Percentiles rank a stretch among this genome's conserved stretches.
Evolutionary conservation across 352 stramenopile species (phyloP).

Genomic region (Phytophthora vignae): DNA sequence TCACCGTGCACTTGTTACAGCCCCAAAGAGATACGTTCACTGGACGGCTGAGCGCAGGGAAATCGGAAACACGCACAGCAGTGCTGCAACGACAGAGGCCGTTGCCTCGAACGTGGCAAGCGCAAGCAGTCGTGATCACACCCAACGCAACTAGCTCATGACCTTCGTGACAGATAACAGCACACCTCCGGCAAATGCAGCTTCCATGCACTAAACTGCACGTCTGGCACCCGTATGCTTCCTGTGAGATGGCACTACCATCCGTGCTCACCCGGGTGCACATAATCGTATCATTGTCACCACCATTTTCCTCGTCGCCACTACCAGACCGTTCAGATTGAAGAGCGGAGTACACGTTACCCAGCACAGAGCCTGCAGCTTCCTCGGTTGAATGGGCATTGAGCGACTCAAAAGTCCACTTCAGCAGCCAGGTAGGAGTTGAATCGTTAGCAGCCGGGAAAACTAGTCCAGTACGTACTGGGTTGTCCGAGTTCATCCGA

Average conservation of each 20-base stretch:
- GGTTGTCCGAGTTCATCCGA: constrained; percentile 35
- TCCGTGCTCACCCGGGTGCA: constrained; percentile 82
- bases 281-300: constrained; percentile 37
- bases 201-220: constrained; percentile 78
- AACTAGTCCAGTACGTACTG: constrained; percentile 54
- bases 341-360: constrained; percentile 51
- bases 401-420: constrained; percentile 47
- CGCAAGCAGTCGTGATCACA: constrained; percentile 71
- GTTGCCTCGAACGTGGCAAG: constrained; percentile 63
- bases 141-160: constrained; percentile 86
- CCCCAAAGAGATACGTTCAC: constrained; percentile 70
- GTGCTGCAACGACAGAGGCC: constrained; percentile 63
- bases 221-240: constrained; percentile 84
- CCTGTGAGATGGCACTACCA: constrained; percentile 82
- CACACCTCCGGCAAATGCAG: constrained; percentile 72
- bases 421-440: constrained; percentile 28
- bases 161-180: constrained; percentile 79
- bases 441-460: constrained; percentile 40
- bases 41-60: constrained; percentile 42
- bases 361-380: constrained; percentile 38
- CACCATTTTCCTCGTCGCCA: constrained; percentile 16
- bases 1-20: constrained; percentile 85
- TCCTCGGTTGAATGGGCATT: constrained; percentile 17
- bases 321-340: constrained; percentile 20
- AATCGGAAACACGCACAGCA: constrained; percentile 48